Conservation (phyloP, 306 rosid species). For the Senna tora region DNA sequence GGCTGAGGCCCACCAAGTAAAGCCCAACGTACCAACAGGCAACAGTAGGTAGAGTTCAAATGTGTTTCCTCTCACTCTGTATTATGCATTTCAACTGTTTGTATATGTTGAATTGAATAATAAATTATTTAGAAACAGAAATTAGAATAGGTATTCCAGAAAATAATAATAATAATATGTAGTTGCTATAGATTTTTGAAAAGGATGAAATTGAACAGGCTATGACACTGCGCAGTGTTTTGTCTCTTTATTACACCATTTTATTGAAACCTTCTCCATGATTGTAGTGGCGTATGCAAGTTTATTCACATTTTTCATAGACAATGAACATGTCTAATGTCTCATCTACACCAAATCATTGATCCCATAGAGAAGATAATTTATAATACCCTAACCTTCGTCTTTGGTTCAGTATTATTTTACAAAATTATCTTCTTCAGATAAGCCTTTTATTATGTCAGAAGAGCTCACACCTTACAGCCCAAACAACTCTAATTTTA, state of each 20-base stretch:
- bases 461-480: neutral
- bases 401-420: neutral
- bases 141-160: too few relatives aligned
- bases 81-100: too few relatives aligned
- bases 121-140: too few relatives aligned
- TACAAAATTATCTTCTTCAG: neutral
- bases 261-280: too few relatives aligned
- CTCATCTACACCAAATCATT: neutral
- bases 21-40: too few relatives aligned
- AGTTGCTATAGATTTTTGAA: too few relatives aligned
- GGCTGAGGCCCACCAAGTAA: neutral
- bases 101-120: too few relatives aligned
- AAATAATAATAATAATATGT: too few relatives aligned
- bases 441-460: neutral
- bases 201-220: neutral
- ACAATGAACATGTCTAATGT: neutral
- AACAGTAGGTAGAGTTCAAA: too few relatives aligned
- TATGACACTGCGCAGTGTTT: neutral
- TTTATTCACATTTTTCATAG: neutral
- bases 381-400: neutral
- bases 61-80: too few relatives aligned
- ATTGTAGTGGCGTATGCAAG: neutral
- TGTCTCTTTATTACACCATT: neutral
- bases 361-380: too few relatives aligned
- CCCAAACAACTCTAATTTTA: too few relatives aligned